Percentiles rank a stretch among this genome's conserved stretches.
These are phyloP conservation scores for Trametes coccinea DNA, from an alignment of 768 basidiomycete species.

Conservation along the genomic window DNA sequence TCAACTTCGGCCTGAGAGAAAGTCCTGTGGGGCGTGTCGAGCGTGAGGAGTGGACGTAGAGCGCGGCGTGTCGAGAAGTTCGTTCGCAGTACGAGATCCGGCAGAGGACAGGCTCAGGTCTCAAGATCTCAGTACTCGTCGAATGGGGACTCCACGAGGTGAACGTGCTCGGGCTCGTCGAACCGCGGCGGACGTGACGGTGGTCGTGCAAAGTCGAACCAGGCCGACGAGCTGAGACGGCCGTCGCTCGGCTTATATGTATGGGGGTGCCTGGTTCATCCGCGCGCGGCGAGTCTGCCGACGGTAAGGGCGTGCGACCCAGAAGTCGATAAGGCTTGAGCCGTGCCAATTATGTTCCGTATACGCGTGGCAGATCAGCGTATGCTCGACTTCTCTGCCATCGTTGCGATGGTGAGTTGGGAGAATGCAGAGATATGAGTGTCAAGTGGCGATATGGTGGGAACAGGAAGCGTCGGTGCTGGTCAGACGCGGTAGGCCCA, in stretches of 20 bases:
- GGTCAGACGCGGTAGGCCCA: no score
- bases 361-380: conserved; percentile 7
- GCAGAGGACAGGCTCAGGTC: neutral
- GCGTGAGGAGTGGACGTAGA: conserved; percentile 12
- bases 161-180: neutral
- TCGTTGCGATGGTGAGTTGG: neutral
- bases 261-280: neutral
- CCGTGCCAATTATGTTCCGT: conserved; percentile 7
- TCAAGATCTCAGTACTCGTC: neutral
- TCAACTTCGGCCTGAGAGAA: neutral
- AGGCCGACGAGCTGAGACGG: neutral
- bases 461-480: no score
- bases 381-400: neutral
- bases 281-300: neutral
- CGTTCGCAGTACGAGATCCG: conserved; percentile 2
- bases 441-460: neutral
- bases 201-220: conserved; percentile 9
- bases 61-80: conserved; percentile 1
- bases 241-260: neutral
- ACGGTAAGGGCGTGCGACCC: conserved; percentile 11
- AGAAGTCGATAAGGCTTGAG: conserved; percentile 1
- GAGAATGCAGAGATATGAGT: neutral
- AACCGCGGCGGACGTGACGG: neutral
- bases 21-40: conserved; percentile 1
- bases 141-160: neutral